Conservation (phyloP, 768 basidiomycete species). For the Mycena galericulata region DNA sequence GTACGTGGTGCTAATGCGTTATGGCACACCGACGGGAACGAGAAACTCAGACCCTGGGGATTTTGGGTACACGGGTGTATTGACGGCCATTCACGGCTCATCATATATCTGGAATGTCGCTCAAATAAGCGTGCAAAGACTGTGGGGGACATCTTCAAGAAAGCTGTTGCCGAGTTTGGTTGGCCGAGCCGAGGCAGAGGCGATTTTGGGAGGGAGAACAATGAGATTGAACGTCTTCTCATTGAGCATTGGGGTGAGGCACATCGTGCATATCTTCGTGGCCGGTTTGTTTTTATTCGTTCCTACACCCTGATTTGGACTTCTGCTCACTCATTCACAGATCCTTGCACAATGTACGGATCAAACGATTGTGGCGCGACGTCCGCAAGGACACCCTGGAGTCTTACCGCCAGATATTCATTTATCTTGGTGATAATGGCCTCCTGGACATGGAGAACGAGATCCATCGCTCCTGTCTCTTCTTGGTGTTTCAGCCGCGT, state of each 20-base stretch:
- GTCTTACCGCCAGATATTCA: constrained; percentile 42
- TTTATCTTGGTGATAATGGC: constrained; percentile 39
- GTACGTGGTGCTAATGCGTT: neutral
- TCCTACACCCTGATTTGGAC: neutral
- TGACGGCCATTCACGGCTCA: neutral
- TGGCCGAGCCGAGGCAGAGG: neutral
- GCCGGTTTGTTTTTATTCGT: constrained; percentile 1
- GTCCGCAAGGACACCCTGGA: constrained; percentile 44
- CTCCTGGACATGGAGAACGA: constrained; percentile 38
- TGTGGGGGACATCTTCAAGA: neutral
- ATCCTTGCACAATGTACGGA: constrained; percentile 42
- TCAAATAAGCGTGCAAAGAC: neutral
- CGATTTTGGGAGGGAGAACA: neutral
- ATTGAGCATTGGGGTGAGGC: constrained; percentile 36
- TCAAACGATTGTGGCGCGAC: constrained; percentile 41
- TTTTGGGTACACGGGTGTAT: constrained; percentile 9
- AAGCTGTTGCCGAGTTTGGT: neutral
- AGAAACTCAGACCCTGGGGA: constrained; percentile 1
- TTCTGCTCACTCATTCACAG: constrained; percentile 29
- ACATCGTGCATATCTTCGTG: neutral
- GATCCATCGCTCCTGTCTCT: constrained; percentile 36
- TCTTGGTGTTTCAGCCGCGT: constrained; percentile 40
- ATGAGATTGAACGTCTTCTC: neutral
- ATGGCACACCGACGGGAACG: constrained; percentile 5
- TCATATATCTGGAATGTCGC: neutral